Percentiles rank a stretch among this genome's conserved stretches.
Evolutionary conservation across 1,139 yeast genomes (phyloP).

Genomic region (Diutina scorzettiae): DNA sequence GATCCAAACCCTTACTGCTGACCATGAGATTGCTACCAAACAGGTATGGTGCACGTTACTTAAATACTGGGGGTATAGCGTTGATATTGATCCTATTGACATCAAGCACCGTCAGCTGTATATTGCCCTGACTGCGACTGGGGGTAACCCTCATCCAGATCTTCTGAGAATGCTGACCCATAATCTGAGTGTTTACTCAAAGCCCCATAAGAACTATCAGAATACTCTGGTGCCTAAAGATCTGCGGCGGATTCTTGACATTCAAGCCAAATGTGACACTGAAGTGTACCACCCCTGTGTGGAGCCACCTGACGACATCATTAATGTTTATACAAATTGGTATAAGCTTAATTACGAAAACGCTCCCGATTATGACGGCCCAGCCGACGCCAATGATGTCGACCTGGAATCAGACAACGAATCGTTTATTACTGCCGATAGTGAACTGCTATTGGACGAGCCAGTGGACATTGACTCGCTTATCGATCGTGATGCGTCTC

Average conservation of each 20-base stretch:
- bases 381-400: not conserved
- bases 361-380: not conserved
- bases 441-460: not conserved
- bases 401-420: not conserved
- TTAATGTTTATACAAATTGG: not conserved
- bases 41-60: conserved; percentile 65
- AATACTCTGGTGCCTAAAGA: conserved; percentile 1
- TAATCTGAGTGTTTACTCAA: not conserved
- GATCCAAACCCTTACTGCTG: conserved; percentile 43
- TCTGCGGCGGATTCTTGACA: conserved; percentile 3
- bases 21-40: conserved; percentile 57
- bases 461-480: not conserved
- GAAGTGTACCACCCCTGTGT: not conserved
- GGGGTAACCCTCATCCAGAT: not conserved
- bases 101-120: conserved; percentile 1
- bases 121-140: conserved; percentile 1
- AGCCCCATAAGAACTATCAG: not conserved
- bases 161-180: conserved; percentile 1
- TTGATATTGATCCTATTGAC: conserved; percentile 11
- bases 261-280: conserved; percentile 3
- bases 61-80: conserved; percentile 47
- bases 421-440: not conserved
- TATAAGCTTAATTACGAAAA: not conserved
- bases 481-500: not conserved
- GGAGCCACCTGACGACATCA: conserved; percentile 3